These are phyloP conservation scores for Colletotrichum euphorbiae DNA, from an alignment of 2,329 filamentous ascomycete genomes.

Conservation along the genomic window DNA sequence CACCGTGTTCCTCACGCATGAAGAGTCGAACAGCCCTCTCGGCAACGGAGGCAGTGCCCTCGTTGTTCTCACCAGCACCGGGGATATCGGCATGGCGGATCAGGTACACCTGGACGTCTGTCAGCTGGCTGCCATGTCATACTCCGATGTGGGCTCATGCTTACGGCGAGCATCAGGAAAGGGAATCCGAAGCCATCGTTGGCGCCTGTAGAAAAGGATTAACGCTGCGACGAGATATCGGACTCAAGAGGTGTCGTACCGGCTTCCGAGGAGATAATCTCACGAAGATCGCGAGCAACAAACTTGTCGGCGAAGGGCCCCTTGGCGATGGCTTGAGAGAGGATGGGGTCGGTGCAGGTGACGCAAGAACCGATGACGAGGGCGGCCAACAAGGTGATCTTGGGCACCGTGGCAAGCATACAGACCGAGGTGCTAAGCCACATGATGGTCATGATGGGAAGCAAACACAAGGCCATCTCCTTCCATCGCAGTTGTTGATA, in stretches of 20 bases:
- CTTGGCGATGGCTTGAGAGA: conserved; percentile 72
- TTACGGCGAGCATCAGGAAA: conserved; percentile 66
- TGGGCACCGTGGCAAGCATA: conserved; percentile 65
- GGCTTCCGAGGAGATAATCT: conserved; percentile 72
- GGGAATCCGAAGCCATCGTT: conserved; percentile 74
- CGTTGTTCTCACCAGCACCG: conserved; percentile 35
- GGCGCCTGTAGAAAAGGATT: conserved; percentile 51
- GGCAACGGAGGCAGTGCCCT: conserved; percentile 22
- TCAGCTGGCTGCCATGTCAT: no score
- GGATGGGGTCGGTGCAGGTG: conserved; percentile 70
- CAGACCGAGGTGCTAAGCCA: conserved; percentile 70
- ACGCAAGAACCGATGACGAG: conserved; percentile 71
- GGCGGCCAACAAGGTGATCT: conserved; percentile 63
- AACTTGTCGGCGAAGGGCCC: conserved; percentile 72
- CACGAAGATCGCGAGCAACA: conserved; percentile 66
- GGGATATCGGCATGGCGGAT: conserved; percentile 62
- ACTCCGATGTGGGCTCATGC: no score
- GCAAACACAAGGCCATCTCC: conserved; percentile 65
- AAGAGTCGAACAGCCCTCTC: background rate
- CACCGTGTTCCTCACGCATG: conserved; percentile 44
- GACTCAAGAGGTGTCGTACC: background rate
- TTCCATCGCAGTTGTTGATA: conserved; percentile 63
- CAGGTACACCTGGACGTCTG: conserved; percentile 53
- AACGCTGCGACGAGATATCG: background rate
- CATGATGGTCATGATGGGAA: conserved; percentile 72